Evolutionary conservation across 2,329 filamentous ascomycete genomes (phyloP).

Genomic region (Colletotrichum tabaci): DNA sequence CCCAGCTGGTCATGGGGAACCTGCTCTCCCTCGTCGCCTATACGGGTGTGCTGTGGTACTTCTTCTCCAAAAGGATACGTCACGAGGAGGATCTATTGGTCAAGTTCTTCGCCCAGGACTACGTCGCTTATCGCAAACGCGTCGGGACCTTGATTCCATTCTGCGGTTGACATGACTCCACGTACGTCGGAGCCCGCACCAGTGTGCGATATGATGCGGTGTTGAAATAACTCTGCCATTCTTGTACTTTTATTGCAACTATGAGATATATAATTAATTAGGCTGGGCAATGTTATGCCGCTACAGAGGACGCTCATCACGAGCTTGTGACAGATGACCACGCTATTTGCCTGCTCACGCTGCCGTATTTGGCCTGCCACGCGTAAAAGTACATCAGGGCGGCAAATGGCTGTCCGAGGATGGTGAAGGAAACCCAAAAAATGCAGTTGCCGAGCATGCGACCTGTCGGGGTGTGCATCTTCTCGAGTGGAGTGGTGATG

Average conservation of each 20-base stretch:
- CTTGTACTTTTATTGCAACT: slow-evolving; percentile 1
- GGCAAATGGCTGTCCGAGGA: slow-evolving; percentile 94
- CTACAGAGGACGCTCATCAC: slow-evolving; percentile 1
- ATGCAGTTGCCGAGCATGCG: slow-evolving; percentile 91
- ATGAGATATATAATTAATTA: slow-evolving; percentile 13
- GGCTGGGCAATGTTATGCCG: not conserved
- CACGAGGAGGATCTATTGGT: slow-evolving; percentile 86
- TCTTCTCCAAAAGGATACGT: slow-evolving; percentile 82
- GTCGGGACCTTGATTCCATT: slow-evolving; percentile 89
- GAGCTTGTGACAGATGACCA: slow-evolving; percentile 11
- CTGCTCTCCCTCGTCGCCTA: slow-evolving; percentile 83
- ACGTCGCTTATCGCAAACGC: slow-evolving; percentile 78
- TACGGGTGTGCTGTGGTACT: slow-evolving; percentile 83
- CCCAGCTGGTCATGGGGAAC: slow-evolving; percentile 92
- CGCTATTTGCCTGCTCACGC: slow-evolving; percentile 69
- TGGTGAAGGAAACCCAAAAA: slow-evolving; percentile 97
- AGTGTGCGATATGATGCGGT: not conserved
- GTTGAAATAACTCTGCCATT: slow-evolving; percentile 1
- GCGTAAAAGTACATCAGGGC: slow-evolving; percentile 97
- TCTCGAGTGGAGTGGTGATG: slow-evolving; percentile 84
- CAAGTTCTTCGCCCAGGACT: slow-evolving; percentile 88
- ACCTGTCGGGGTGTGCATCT: slow-evolving; percentile 81
- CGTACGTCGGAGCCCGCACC: not conserved
- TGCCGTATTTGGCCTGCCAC: slow-evolving; percentile 98
- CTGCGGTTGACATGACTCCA: slow-evolving; percentile 28